Base-by-base conservation (phyloP, 2,329 filamentous ascomycete genomes). In the Hypoxylon sp. region DNA sequence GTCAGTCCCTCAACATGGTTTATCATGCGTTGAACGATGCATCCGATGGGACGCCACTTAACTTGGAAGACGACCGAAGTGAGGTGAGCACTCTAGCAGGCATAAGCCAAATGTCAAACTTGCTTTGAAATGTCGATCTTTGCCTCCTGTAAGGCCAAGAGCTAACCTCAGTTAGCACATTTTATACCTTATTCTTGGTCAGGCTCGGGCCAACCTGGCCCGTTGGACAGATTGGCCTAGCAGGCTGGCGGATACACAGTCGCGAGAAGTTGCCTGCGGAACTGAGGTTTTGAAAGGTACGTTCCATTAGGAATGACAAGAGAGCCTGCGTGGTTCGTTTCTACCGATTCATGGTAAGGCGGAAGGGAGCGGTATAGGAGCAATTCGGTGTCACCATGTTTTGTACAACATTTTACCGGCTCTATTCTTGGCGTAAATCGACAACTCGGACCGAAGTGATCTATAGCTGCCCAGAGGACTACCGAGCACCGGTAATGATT, bases 221-320 rank as follows among this genome's bases (percentile, higher is more conserved):
- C 50, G 39, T 11, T 31, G 52, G 48, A 33, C 46, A 19, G 51
- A 56, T 62, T 46, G 51, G 42, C 51, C 35, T 62, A 37, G 47
- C 35, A 33, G 26, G 22, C 33, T 54, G 17, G 22, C 14, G 29
- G 57, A 68, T 26, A 4, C 26, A 26, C 29, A 72, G 67, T 70
- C 70, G 70, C 70, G 55, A 72, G 56, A 65, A 63, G 52, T 61
- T 72, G 65, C 70, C 70, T 68, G 62, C 68, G 57, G 22, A 65
- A 65, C 54, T n/a, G n/a, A 37, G 60, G 26, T 11, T 24, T 29
- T 53, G 9, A 53, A 58, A 44, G 58, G 57, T 50, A 64, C 61
- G 50, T 70, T 68, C 65, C 65, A 66, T 62, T 51, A 68, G 62
- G 58, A 64, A 53, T 63, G 52, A 62, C 59, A 42, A 55, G 17